A percentile compares a stretch with the other conserved stretches of the same genome.
Evolutionary conservation across 192 early-diverging fungal genomes (phyloP).

Genomic region (Coemansia reversa): DNA sequence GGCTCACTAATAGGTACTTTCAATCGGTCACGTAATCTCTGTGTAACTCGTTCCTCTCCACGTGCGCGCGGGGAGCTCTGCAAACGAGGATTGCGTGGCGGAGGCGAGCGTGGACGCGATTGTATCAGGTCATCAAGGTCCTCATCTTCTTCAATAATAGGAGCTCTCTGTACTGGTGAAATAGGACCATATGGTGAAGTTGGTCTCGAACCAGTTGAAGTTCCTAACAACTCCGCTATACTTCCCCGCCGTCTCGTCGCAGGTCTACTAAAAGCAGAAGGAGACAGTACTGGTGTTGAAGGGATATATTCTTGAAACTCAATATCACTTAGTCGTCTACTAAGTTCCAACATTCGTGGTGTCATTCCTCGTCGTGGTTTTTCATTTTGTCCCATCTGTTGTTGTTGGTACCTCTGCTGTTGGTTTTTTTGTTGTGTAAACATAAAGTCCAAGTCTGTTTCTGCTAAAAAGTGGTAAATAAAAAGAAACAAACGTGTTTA

Average conservation of each 20-base stretch:
- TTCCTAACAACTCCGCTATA: not conserved
- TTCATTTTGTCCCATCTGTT: slow-evolving; percentile 1
- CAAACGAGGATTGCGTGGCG: slow-evolving; percentile 1
- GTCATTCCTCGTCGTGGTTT: slow-evolving; percentile 27
- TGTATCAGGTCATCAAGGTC: not conserved
- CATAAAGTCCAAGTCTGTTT: not conserved
- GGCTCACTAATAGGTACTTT: slow-evolving; percentile 38
- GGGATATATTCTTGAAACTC: slow-evolving; percentile 25
- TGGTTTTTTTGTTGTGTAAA: not conserved
- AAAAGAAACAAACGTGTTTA: too few relatives aligned
- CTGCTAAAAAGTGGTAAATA: too few relatives aligned
- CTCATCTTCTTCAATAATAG: not conserved
- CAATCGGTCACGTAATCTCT: slow-evolving; percentile 31
- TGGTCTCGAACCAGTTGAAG: not conserved
- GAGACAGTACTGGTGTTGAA: slow-evolving; percentile 6
- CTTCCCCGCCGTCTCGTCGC: slow-evolving; percentile 6
- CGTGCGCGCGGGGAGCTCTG: too few relatives aligned
- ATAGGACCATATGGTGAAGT: not conserved
- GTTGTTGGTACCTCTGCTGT: slow-evolving; percentile 1
- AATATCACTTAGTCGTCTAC: slow-evolving; percentile 33
- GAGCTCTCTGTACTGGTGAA: not conserved
- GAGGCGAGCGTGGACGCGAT: not conserved
- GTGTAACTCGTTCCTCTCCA: too few relatives aligned
- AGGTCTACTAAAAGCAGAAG: slow-evolving; percentile 6
- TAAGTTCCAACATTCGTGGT: slow-evolving; percentile 50